Evolutionary conservation across 2,329 filamentous ascomycete genomes (phyloP).

Genomic region (Phialophora expanda): DNA sequence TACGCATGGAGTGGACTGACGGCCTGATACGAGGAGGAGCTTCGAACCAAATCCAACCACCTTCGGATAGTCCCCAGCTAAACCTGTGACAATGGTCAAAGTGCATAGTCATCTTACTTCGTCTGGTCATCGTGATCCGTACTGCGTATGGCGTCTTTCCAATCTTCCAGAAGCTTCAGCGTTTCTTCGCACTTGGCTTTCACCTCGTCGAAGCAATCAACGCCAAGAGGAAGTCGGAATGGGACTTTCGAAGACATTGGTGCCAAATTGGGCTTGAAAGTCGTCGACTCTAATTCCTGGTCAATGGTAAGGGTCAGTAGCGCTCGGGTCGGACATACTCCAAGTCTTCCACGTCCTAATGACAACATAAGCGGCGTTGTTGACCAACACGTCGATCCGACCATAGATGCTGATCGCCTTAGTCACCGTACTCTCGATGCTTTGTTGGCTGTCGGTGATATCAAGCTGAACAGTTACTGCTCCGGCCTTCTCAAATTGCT

Average conservation of each 20-base stretch:
- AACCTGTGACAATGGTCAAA: background rate
- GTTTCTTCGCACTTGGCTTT: slow-evolving; percentile 53
- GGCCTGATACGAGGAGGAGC: too few relatives aligned
- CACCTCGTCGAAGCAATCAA: slow-evolving; percentile 54
- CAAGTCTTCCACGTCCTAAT: slow-evolving; percentile 42
- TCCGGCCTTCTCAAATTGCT: slow-evolving; percentile 16
- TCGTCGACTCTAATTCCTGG: slow-evolving; percentile 37
- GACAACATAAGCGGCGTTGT: slow-evolving; percentile 44
- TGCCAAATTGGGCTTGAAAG: slow-evolving; percentile 43
- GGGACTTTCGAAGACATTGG: slow-evolving; percentile 55
- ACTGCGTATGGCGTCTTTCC: slow-evolving; percentile 52
- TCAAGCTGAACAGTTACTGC: slow-evolving; percentile 25
- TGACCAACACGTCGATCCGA: slow-evolving; percentile 45
- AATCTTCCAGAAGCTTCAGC: slow-evolving; percentile 55
- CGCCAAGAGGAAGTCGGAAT: slow-evolving; percentile 60
- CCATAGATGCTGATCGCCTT: slow-evolving; percentile 31
- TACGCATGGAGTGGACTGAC: too few relatives aligned
- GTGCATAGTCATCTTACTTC: background rate
- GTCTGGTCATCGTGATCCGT: slow-evolving; percentile 39
- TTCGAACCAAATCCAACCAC: background rate
- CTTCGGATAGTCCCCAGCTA: background rate
- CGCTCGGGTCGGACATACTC: slow-evolving; percentile 32
- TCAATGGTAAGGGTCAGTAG: background rate
- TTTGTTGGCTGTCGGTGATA: slow-evolving; percentile 22
- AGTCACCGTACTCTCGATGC: slow-evolving; percentile 7